Evolutionary conservation across 768 basidiomycete species (phyloP), one percentile per base, ranked within the genome.

Genomic region (Albatrellus ellisii): DNA sequence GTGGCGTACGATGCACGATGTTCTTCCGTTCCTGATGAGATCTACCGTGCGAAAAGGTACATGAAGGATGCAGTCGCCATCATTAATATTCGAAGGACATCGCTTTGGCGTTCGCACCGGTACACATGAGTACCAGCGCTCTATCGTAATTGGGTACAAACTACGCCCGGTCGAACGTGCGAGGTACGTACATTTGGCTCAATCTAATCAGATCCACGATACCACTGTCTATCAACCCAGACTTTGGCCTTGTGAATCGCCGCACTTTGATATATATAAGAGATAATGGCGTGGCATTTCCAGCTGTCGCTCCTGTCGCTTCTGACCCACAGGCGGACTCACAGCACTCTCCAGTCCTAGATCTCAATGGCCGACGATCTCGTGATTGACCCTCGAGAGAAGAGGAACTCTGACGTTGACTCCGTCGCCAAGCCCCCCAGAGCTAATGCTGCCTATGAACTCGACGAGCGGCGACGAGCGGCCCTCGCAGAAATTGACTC

Each of bases 401-500:
- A 50, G 38, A 41, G 35, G 6, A 18, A 9, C 22, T 42, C 46
- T 15, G 28, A 26, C 29, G 20, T 39, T 12, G 38, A 36, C 18
- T 44, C 46, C 12, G 31, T 25, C 9, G 21, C 41, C 7, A 24
- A 14, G 9, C 40, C 26, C 32, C 33, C 31, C 4, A 3, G 32
- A 4, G 37, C 21, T 5, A 35, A 10, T 22, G 37, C 32, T 2
- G 47, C 31, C 29, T 44, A 18, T 10, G 39, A 56, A 15, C 70
- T 85, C 33, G 78, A 82, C 55, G 75, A 82, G 56, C 73, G 77
- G 38, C 76, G 90, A 47, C 72, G 83, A 14, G 77, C 75, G 26
- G 89, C 91, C 25, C 70, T 95, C 31, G 72, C 79, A 10, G 86
- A 92, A 58, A 73, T 94, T 46, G 90, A 94, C 61, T 79, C 84